Percentiles rank a stretch among this genome's conserved stretches.
Evolutionary conservation across 306 rosid genomes (phyloP).

Genomic region (Rosa multiflora): DNA sequence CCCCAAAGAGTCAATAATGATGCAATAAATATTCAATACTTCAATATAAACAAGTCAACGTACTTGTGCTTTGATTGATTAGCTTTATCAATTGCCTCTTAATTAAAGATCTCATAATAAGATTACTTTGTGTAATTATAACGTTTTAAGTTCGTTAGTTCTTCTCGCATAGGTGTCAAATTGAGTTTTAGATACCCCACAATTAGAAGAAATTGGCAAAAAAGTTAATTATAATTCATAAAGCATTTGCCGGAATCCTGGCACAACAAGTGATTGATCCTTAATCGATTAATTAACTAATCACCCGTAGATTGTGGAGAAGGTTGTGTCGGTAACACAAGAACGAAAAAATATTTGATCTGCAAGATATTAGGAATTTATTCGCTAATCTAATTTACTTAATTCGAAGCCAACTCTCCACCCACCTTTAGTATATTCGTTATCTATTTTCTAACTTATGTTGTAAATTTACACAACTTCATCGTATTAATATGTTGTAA

Average conservation of each 20-base stretch:
- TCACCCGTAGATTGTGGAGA: neutral
- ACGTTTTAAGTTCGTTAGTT: neutral
- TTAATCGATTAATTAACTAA: neutral
- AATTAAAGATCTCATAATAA: neutral
- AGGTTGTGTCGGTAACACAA: neutral
- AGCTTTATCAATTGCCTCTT: neutral
- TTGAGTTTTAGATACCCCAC: neutral
- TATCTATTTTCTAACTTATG: too few species aligned
- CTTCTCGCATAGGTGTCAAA: neutral
- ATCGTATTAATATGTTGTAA: too few species aligned
- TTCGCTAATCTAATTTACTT: too few species aligned
- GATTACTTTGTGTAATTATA: neutral
- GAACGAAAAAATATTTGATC: neutral
- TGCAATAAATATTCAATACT: neutral
- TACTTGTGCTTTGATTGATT: neutral
- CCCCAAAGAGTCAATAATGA: neutral
- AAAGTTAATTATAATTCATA: neutral
- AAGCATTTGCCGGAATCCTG: neutral
- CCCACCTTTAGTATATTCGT: too few species aligned
- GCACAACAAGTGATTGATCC: neutral
- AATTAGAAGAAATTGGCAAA: neutral
- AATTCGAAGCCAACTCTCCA: too few species aligned
- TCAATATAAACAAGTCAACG: neutral
- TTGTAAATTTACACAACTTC: too few species aligned
- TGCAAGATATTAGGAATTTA: neutral